A percentile compares a stretch with the other conserved stretches of the same genome.
Evolutionary conservation across 768 basidiomycete genomes (phyloP).

Genomic region (Lactarius psammicola): DNA sequence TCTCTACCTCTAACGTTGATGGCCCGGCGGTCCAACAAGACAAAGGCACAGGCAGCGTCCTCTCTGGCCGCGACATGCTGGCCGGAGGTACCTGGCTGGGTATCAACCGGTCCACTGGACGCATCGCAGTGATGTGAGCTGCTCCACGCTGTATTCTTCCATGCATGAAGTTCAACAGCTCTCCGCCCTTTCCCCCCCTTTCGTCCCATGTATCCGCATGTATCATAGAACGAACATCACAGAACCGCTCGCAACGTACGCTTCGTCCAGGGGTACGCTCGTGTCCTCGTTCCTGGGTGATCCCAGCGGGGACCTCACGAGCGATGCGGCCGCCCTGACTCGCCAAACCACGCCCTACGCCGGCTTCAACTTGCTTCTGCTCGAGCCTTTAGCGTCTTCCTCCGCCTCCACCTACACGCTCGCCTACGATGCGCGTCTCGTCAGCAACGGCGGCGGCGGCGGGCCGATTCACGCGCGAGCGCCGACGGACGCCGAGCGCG

Average conservation of each 20-base stretch:
- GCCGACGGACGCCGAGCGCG: conserved; percentile 49
- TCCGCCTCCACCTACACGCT: conserved; percentile 31
- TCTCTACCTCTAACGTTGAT: conserved; percentile 9
- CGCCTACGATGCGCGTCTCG: conserved; percentile 51
- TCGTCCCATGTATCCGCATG: conserved; percentile 28
- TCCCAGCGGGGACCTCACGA: conserved; percentile 44
- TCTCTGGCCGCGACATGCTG: conserved; percentile 71
- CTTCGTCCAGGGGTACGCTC: conserved; percentile 66
- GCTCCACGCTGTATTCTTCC: conserved; percentile 6
- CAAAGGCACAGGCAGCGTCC: conserved; percentile 39
- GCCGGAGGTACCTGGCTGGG: conserved; percentile 88
- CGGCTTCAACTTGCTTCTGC: conserved; percentile 78
- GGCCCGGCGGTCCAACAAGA: conserved; percentile 25
- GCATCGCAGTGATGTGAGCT: conserved; percentile 71
- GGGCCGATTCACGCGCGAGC: conserved; percentile 53
- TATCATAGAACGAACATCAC: conserved; percentile 89
- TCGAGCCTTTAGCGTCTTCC: conserved; percentile 42
- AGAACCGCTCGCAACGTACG: conserved; percentile 50
- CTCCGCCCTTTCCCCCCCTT: not conserved
- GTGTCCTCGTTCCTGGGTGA: conserved; percentile 64
- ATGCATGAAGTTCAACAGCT: conserved; percentile 8
- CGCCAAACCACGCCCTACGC: conserved; percentile 56
- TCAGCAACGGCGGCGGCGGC: conserved; percentile 73
- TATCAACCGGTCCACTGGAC: conserved; percentile 54
- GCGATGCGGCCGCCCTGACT: conserved; percentile 47